Evolutionary conservation across 1,139 yeast genomes (phyloP).

Genomic region (Debaryomyces coudertii): DNA sequence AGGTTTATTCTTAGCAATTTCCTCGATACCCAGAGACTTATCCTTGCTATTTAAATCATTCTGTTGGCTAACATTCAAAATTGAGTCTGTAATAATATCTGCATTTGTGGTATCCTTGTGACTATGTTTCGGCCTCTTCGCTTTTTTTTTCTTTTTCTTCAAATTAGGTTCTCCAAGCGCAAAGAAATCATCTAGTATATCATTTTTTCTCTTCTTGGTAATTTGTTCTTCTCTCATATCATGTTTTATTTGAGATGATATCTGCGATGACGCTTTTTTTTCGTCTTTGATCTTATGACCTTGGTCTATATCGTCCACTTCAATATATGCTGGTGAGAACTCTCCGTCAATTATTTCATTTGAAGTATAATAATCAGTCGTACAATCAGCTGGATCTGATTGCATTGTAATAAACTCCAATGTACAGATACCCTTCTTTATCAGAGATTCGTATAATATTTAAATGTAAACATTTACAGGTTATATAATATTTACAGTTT

Average conservation of each 20-base stretch:
- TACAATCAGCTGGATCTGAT: slow-evolving; percentile 8
- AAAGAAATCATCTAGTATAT: slow-evolving; percentile 34
- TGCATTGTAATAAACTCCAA: slow-evolving; percentile 1
- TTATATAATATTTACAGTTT: slow-evolving; percentile 10
- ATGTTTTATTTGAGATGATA: background rate
- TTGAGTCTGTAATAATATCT: background rate
- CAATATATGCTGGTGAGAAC: background rate
- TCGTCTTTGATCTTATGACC: background rate
- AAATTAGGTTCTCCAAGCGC: slow-evolving; percentile 22
- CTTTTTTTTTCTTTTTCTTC: slow-evolving; percentile 27
- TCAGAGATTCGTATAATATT: slow-evolving; percentile 1
- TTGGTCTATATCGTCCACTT: background rate
- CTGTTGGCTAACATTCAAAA: background rate
- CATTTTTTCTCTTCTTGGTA: slow-evolving; percentile 15
- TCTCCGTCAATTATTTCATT: slow-evolving; percentile 4
- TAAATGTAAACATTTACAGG: background rate
- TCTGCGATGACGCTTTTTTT: background rate
- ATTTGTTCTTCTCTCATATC: background rate
- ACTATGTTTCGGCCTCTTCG: slow-evolving; percentile 9
- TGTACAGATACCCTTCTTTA: background rate
- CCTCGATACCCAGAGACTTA: background rate
- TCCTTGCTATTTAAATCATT: background rate
- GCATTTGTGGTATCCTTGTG: background rate
- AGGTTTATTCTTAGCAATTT: background rate
- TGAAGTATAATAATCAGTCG: slow-evolving; percentile 12